Percentiles rank a stretch among this genome's conserved stretches.
These are phyloP conservation scores for Sporisorium graminicola DNA, from an alignment of 1,284 basidiomycete species.

Conservation along the genomic window DNA sequence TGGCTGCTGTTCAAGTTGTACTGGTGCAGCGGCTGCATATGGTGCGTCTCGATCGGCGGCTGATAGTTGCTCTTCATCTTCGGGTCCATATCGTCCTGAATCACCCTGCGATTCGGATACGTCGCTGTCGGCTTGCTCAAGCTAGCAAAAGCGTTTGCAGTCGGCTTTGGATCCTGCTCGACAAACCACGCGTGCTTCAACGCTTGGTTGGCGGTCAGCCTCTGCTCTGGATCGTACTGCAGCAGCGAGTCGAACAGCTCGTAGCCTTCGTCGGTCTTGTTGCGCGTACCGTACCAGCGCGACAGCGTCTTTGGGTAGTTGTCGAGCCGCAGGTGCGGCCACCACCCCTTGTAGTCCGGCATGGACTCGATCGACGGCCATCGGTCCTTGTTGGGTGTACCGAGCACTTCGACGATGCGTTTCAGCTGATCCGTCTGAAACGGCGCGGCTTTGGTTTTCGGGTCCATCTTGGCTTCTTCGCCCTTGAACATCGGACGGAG, in stretches of 20 bases:
- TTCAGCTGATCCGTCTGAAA: constrained; percentile 81
- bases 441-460: constrained; percentile 64
- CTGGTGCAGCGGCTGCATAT: constrained; percentile 21
- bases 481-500: constrained; percentile 98
- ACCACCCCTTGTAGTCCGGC: constrained; percentile 81
- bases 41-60: constrained; percentile 41
- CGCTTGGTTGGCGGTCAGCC: constrained; percentile 85
- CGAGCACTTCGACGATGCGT: constrained; percentile 94
- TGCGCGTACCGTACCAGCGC: constrained; percentile 82
- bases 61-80: constrained; percentile 64
- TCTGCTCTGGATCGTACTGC: constrained; percentile 86
- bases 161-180: constrained; percentile 70
- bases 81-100: constrained; percentile 73
- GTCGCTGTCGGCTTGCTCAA: constrained; percentile 70
- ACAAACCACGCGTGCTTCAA: constrained; percentile 78
- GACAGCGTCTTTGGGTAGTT: constrained; percentile 77
- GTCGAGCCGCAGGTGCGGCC: constrained; percentile 41
- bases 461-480: constrained; percentile 94
- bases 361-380: constrained; percentile 90
- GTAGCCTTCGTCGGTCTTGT: constrained; percentile 70
- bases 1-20: constrained; percentile 22
- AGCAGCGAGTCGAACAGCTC: constrained; percentile 62
- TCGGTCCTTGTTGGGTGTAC: constrained; percentile 84
- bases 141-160: constrained; percentile 65
- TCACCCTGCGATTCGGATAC: constrained; percentile 72